A percentile compares a stretch with the other conserved stretches of the same genome.
phyloP scores from a whole-genome alignment of 2,329 filamentous ascomycete genomes.

The Apiospora koreana region DNA sequence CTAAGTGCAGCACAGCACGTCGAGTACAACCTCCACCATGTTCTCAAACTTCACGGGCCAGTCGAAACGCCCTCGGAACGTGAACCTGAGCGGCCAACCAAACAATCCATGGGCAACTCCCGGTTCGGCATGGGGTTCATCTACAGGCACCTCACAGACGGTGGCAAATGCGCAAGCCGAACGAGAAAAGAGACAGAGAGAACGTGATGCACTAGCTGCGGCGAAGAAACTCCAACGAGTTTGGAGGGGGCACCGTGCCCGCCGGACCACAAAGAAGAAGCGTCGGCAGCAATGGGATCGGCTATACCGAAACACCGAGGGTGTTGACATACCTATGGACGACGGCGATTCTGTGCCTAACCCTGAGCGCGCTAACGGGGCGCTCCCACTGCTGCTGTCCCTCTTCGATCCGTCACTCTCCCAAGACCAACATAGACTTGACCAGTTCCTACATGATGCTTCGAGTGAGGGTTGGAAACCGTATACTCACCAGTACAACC shows the following conservation, averaged over 20 bases:
- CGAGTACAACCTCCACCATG: slow-evolving; percentile 55
- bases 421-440: slow-evolving; percentile 52
- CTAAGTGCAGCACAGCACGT: background rate
- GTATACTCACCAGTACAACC: slow-evolving; percentile 22
- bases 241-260: slow-evolving; percentile 76
- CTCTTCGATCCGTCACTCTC: slow-evolving; percentile 46
- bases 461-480: slow-evolving; percentile 13
- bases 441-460: slow-evolving; percentile 47
- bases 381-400: slow-evolving; percentile 49
- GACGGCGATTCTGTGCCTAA: background rate
- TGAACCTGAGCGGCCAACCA: slow-evolving; percentile 84
- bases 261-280: slow-evolving; percentile 56
- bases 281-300: slow-evolving; percentile 66
- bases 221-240: slow-evolving; percentile 72
- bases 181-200: slow-evolving; percentile 75
- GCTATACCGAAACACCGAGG: slow-evolving; percentile 45
- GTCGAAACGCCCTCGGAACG: slow-evolving; percentile 82
- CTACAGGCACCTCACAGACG: slow-evolving; percentile 70
- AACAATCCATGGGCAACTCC: slow-evolving; percentile 72
- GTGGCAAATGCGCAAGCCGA: slow-evolving; percentile 87
- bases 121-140: slow-evolving; percentile 58
- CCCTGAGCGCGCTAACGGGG: slow-evolving; percentile 38
- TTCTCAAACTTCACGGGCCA: slow-evolving; percentile 90
- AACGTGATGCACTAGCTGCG: slow-evolving; percentile 76
- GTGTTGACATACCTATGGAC: background rate